Conservation (phyloP, 1,284 basidiomycete species). For the Cutaneotrichosporon sp. region DNA sequence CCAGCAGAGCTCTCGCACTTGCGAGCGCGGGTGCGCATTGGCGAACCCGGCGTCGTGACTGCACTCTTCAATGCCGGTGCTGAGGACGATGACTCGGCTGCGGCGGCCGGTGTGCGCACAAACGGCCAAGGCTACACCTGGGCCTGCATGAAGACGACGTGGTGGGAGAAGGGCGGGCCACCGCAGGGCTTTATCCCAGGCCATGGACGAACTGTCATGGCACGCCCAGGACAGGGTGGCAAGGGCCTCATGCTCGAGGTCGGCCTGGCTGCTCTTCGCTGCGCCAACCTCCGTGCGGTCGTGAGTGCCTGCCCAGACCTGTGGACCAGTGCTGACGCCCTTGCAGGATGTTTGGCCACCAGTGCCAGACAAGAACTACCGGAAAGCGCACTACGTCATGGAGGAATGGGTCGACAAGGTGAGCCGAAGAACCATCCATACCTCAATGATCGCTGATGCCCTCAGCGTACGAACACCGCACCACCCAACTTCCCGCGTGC, state of each 20-base stretch:
- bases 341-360: conserved; percentile 76
- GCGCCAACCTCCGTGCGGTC: conserved; percentile 69
- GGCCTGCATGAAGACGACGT: conserved; percentile 68
- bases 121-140: conserved; percentile 61
- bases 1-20: conserved; percentile 68
- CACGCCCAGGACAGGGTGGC: conserved; percentile 33
- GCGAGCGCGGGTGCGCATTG: conserved; percentile 66
- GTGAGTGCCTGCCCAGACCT: conserved; percentile 25
- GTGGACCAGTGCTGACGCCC: conserved; percentile 5
- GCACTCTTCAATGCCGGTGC: conserved; percentile 63
- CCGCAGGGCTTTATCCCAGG: conserved; percentile 51
- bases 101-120: conserved; percentile 39
- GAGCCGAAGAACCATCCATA: conserved; percentile 21
- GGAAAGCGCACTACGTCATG: conserved; percentile 78
- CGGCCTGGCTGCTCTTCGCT: conserved; percentile 75
- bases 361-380: conserved; percentile 72
- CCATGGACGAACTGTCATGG: conserved; percentile 38
- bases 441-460: conserved; percentile 13
- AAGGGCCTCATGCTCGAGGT: conserved; percentile 67
- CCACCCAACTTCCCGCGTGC: conserved; percentile 42
- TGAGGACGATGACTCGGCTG: conserved; percentile 20
- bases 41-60: conserved; percentile 67
- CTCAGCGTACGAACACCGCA: conserved; percentile 42
- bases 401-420: conserved; percentile 79
- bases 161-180: conserved; percentile 67